phyloP scores from a whole-genome alignment of 2,329 filamentous ascomycete species.

The Fusarium graminum region DNA sequence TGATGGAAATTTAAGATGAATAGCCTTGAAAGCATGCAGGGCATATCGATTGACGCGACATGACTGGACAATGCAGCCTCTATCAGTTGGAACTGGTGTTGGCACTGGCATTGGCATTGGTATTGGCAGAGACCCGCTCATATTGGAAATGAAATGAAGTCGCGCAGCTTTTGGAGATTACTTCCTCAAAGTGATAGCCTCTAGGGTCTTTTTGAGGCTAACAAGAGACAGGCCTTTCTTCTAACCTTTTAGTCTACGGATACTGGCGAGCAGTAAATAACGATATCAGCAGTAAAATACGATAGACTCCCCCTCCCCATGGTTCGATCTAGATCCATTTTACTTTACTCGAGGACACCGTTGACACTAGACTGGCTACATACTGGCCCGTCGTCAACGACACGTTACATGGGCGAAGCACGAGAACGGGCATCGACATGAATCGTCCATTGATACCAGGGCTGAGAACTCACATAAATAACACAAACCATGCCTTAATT shows the following conservation, averaged over 20 bases:
- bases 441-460: too few species aligned
- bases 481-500: slow-evolving; percentile 11
- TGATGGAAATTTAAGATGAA: slow-evolving; percentile 33
- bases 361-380: not conserved
- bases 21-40: slow-evolving; percentile 36
- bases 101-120: slow-evolving; percentile 7
- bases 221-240: too few species aligned
- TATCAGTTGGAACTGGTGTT: slow-evolving; percentile 1
- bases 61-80: slow-evolving; percentile 36
- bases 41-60: slow-evolving; percentile 27
- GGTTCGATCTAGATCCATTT: not conserved
- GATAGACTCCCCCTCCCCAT: not conserved
- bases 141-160: slow-evolving; percentile 33
- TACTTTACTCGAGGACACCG: not conserved
- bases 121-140: slow-evolving; percentile 40
- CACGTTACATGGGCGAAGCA: slow-evolving; percentile 41
- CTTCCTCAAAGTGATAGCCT: slow-evolving; percentile 25
- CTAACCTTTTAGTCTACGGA: not conserved
- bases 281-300: slow-evolving; percentile 5
- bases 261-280: not conserved
- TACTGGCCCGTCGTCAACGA: slow-evolving; percentile 13
- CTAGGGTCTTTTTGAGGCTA: slow-evolving; percentile 28
- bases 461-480: not conserved
- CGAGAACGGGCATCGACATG: slow-evolving; percentile 18
- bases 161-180: slow-evolving; percentile 44